A percentile compares a stretch with the other conserved stretches of the same genome.
Conservation (phyloP, 2,329 filamentous ascomycete genomes). For the Pseudopithomyces chartarum region DNA sequence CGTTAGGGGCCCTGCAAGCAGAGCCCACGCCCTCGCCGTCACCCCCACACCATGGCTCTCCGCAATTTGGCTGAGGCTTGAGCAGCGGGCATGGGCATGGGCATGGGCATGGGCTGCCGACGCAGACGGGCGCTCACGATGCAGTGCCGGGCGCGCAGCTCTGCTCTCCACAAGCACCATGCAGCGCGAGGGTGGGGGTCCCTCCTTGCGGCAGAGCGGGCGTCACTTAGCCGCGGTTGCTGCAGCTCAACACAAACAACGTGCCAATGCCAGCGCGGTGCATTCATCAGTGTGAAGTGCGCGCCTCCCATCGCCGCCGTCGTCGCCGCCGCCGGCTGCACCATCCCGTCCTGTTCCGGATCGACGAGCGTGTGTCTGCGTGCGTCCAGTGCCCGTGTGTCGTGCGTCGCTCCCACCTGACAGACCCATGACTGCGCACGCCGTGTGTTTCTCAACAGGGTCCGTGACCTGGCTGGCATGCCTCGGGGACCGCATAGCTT, state of each 20-base stretch:
- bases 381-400: not conserved
- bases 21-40: not conserved
- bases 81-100: not conserved
- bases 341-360: not conserved
- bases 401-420: constrained; percentile 5
- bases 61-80: not conserved
- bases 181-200: no score
- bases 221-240: not conserved
- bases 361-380: not conserved
- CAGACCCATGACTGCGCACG: not conserved
- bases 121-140: not conserved
- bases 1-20: not conserved
- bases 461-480: constrained; percentile 3
- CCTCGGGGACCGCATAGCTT: constrained; percentile 14
- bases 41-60: not conserved
- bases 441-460: not conserved
- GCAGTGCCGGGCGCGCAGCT: not conserved
- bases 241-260: constrained; percentile 12
- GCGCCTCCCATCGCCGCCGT: not conserved
- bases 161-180: not conserved
- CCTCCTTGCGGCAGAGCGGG: not conserved
- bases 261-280: constrained; percentile 6
- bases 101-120: not conserved
- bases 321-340: not conserved
- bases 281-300: not conserved